A percentile compares a stretch with the other conserved stretches of the same genome.
Evolutionary conservation across 805 yeast genomes (phyloP).

Genomic region (Candida ipomoeae): DNA sequence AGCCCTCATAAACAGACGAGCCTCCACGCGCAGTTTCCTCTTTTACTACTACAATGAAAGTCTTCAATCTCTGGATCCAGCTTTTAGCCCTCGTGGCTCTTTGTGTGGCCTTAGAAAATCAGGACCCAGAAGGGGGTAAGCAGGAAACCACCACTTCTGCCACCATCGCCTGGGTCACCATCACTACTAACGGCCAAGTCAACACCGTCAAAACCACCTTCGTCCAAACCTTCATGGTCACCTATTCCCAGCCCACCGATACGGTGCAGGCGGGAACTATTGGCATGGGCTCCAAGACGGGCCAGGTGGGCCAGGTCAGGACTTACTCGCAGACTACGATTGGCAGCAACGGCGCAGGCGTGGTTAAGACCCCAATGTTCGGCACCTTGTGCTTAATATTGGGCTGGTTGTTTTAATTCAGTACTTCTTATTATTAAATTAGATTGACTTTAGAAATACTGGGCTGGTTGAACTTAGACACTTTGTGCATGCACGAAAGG

Average conservation of each 20-base stretch:
- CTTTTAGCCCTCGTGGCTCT: slow-evolving; percentile 9
- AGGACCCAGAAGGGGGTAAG: slow-evolving; percentile 5
- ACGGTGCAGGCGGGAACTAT: slow-evolving; percentile 25
- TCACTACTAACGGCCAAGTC: slow-evolving; percentile 28
- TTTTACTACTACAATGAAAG: slow-evolving; percentile 8
- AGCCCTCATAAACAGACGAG: not conserved
- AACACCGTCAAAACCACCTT: slow-evolving; percentile 23
- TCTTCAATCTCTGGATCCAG: slow-evolving; percentile 3
- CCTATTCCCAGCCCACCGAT: slow-evolving; percentile 17
- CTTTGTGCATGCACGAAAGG: too few species aligned
- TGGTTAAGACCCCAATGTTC: slow-evolving; percentile 13
- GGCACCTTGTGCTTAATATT: slow-evolving; percentile 13
- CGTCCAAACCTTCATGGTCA: slow-evolving; percentile 25
- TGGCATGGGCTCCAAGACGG: slow-evolving; percentile 29
- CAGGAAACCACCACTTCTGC: slow-evolving; percentile 16
- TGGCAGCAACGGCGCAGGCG: slow-evolving; percentile 7
- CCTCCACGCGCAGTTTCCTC: not conserved
- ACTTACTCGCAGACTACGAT: slow-evolving; percentile 28
- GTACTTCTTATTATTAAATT: too few species aligned
- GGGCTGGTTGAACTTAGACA: too few species aligned
- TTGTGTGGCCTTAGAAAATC: slow-evolving; percentile 10
- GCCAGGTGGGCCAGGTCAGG: slow-evolving; percentile 29
- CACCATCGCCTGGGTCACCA: slow-evolving; percentile 35
- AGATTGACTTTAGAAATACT: not conserved
- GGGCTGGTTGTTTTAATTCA: slow-evolving; percentile 6